Evolutionary conservation across 225 moss, liverwort and hornwort species (phyloP).

Genomic region (Sphagnum contortum): DNA sequence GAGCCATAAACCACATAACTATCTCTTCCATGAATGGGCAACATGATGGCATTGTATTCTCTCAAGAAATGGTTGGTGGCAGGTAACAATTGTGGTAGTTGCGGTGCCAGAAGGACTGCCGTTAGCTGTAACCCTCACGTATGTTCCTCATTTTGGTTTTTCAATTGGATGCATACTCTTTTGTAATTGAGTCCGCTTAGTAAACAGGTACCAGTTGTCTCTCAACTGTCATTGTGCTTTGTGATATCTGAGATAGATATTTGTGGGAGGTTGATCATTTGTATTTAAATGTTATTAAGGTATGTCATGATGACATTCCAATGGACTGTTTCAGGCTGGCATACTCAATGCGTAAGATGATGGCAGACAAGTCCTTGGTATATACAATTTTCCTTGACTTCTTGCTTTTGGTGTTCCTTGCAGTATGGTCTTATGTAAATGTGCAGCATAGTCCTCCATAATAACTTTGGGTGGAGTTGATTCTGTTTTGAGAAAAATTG

Average conservation of each 20-base stretch:
- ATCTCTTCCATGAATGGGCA: too few relatives aligned
- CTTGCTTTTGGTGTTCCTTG: background rate
- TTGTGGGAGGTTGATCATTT: too few relatives aligned
- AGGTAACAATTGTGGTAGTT: conserved; percentile 89
- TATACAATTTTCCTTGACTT: background rate
- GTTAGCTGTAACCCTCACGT: conserved; percentile 95
- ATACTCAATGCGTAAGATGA: conserved; percentile 99
- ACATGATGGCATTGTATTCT: too few relatives aligned
- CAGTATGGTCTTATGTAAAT: background rate
- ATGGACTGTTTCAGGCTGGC: conserved; percentile 54
- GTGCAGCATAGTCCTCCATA: background rate
- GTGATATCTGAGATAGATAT: too few relatives aligned
- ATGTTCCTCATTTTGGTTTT: conserved; percentile 6
- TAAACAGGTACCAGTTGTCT: too few relatives aligned
- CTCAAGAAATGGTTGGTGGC: background rate
- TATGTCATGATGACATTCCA: too few relatives aligned
- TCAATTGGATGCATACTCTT: background rate
- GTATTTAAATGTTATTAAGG: too few relatives aligned
- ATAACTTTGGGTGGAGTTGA: background rate
- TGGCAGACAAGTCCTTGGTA: conserved; percentile 94
- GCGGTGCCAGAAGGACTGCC: conserved; percentile 99
- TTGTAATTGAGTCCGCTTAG: background rate
- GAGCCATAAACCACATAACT: too few relatives aligned
- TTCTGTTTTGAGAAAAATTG: background rate
- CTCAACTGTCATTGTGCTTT: too few relatives aligned